phyloP scores from a whole-genome alignment of 116 monocot genomes.

The Cymodocea nodosa region DNA sequence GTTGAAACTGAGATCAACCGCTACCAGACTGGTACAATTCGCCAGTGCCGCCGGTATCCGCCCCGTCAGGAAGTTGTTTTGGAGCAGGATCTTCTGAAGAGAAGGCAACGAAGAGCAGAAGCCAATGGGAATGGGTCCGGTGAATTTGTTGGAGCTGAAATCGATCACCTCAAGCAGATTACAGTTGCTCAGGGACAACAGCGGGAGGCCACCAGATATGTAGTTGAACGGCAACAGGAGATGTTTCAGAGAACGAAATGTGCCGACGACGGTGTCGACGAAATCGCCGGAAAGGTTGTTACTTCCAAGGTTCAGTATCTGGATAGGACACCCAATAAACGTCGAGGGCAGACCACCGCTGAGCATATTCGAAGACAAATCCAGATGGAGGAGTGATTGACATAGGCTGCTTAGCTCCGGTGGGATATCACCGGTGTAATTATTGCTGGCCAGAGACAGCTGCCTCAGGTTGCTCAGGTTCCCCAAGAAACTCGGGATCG shows the following conservation, averaged over 20 bases:
- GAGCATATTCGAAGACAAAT: constrained; percentile 49
- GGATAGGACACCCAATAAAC: constrained; percentile 37
- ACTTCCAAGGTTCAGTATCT: constrained; percentile 36
- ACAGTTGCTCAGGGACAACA: constrained; percentile 29
- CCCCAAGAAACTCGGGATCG: constrained; percentile 29
- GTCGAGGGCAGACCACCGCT: constrained; percentile 31
- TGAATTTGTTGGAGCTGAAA: constrained; percentile 56
- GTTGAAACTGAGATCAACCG: constrained; percentile 78
- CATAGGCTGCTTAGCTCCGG: constrained; percentile 29
- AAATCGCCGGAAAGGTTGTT: constrained; percentile 65
- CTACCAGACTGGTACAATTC: constrained; percentile 29
- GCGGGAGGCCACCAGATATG: constrained; percentile 39
- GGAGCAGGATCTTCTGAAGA: constrained; percentile 31
- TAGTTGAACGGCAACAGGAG: constrained; percentile 58
- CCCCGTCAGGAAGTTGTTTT: constrained; percentile 55
- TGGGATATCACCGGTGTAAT: constrained; percentile 50
- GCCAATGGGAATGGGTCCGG: constrained; percentile 37
- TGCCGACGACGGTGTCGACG: constrained; percentile 26
- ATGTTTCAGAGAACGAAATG: constrained; percentile 23
- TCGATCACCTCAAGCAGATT: constrained; percentile 44
- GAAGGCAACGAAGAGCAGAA: constrained; percentile 41
- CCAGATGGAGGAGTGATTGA: constrained; percentile 33
- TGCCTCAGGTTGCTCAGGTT: constrained; percentile 24
- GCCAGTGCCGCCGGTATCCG: constrained; percentile 33
- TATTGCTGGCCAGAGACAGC: constrained; percentile 38